These are phyloP conservation scores for Fusarium avenaceum DNA, from an alignment of 2,329 filamentous ascomycete genomes.

Conservation along the genomic window DNA sequence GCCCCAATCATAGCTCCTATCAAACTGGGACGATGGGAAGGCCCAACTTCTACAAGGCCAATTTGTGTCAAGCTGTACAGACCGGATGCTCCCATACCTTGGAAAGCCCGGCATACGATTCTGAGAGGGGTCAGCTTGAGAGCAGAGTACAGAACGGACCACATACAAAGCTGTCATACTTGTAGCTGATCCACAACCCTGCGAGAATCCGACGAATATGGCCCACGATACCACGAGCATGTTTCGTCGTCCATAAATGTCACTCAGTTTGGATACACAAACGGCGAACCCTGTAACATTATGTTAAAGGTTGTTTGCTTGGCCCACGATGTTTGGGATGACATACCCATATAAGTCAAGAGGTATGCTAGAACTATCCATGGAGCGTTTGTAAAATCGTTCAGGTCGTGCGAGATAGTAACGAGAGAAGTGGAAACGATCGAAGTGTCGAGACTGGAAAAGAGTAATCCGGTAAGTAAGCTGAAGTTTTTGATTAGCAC, in stretches of 20 bases:
- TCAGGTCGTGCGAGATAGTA: conserved; percentile 66
- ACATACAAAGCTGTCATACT: conserved; percentile 66
- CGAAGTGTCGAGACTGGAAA: conserved; percentile 69
- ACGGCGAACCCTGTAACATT: conserved; percentile 64
- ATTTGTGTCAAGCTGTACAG: conserved; percentile 72
- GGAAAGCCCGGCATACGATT: conserved; percentile 70
- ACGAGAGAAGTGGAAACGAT: conserved; percentile 71
- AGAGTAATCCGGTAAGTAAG: conserved; percentile 66
- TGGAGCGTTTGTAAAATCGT: conserved; percentile 64
- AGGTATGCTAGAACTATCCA: conserved; percentile 71
- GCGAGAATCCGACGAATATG: conserved; percentile 67
- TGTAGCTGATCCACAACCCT: conserved; percentile 65
- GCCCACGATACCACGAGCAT: conserved; percentile 66
- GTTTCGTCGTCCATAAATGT: conserved; percentile 69
- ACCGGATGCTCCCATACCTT: conserved; percentile 72
- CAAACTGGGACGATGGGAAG: conserved; percentile 64
- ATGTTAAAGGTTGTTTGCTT: conserved; percentile 27
- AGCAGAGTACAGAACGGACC: conserved; percentile 5
- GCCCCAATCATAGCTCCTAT: conserved; percentile 68
- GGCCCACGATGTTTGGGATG: neutral
- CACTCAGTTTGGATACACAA: conserved; percentile 70
- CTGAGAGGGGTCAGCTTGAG: conserved; percentile 53
- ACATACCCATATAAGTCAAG: conserved; percentile 67
- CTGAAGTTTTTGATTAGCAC: conserved; percentile 51
- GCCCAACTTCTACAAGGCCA: conserved; percentile 68